A percentile compares a stretch with the other conserved stretches of the same genome.
Conservation (phyloP, 2,329 filamentous ascomycete species). For the Periconia sp. region DNA sequence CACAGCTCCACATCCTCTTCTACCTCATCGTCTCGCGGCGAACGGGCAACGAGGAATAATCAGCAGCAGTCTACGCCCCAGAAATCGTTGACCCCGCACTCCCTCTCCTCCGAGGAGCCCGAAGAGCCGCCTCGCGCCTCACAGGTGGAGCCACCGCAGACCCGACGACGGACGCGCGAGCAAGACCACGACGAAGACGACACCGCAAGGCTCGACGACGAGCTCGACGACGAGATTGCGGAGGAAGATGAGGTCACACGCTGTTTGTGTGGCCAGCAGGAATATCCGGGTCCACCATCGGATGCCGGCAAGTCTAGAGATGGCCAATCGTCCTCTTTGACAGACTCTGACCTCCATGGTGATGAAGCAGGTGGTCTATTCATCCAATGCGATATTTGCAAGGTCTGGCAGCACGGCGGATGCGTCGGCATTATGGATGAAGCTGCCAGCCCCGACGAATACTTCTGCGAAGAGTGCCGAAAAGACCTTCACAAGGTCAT, state of each 20-base stretch:
- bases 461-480: slow-evolving; percentile 95
- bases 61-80: slow-evolving; percentile 75
- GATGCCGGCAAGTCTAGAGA: slow-evolving; percentile 61
- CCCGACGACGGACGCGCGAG: slow-evolving; percentile 79
- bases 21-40: slow-evolving; percentile 72
- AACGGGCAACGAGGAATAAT: slow-evolving; percentile 74
- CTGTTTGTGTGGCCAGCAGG: slow-evolving; percentile 92
- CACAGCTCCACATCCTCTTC: slow-evolving; percentile 79
- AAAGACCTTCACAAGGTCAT: slow-evolving; percentile 89
- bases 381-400: slow-evolving; percentile 96
- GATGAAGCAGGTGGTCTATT: slow-evolving; percentile 95
- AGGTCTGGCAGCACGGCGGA: slow-evolving; percentile 98
- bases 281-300: slow-evolving; percentile 82
- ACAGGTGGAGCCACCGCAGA: slow-evolving; percentile 69
- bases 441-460: slow-evolving; percentile 90
- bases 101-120: slow-evolving; percentile 71
- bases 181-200: slow-evolving; percentile 67
- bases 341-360: slow-evolving; percentile 55
- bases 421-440: slow-evolving; percentile 98
- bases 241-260: slow-evolving; percentile 87
- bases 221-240: slow-evolving; percentile 66
- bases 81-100: slow-evolving; percentile 76
- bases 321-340: slow-evolving; percentile 58
- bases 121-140: slow-evolving; percentile 61
- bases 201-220: slow-evolving; percentile 56